Conservation (phyloP, 192 early-diverging fungal genomes). For the Backusella luteola region DNA sequence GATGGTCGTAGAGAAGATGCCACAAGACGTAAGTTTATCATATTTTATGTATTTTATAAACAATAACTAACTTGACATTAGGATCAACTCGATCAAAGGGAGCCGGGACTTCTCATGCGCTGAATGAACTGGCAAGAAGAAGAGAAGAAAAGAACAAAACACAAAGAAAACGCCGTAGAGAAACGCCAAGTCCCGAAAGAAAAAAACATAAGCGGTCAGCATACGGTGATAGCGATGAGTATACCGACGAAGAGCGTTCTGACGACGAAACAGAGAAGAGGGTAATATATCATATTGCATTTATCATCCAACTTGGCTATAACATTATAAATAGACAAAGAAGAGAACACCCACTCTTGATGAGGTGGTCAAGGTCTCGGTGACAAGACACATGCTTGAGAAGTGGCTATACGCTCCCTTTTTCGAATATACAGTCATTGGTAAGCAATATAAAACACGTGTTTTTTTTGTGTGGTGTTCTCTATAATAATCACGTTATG, state of each 20-base stretch:
- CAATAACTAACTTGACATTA: neutral
- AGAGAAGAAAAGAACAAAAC: slow-evolving; percentile 49
- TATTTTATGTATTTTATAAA: neutral
- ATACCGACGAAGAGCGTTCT: slow-evolving; percentile 27
- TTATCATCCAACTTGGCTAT: too few relatives aligned
- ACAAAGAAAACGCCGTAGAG: slow-evolving; percentile 21
- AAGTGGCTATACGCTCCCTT: slow-evolving; percentile 73
- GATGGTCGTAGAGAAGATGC: slow-evolving; percentile 37
- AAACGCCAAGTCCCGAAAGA: slow-evolving; percentile 37
- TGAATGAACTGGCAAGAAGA: slow-evolving; percentile 56
- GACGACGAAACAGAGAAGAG: slow-evolving; percentile 40
- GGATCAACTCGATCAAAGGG: slow-evolving; percentile 57
- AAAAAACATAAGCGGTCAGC: slow-evolving; percentile 13
- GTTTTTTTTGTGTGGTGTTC: neutral
- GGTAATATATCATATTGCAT: neutral
- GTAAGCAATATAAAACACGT: slow-evolving; percentile 9
- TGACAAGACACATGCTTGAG: slow-evolving; percentile 66
- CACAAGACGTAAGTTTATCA: slow-evolving; percentile 22
- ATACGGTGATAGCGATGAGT: slow-evolving; percentile 28
- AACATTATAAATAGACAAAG: slow-evolving; percentile 6
- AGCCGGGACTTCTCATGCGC: slow-evolving; percentile 35
- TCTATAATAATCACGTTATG: too few relatives aligned
- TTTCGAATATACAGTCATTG: slow-evolving; percentile 64
- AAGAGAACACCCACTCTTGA: slow-evolving; percentile 56
- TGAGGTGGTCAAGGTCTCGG: slow-evolving; percentile 57